Conservation (phyloP, 352 stramenopile genomes). For the Blastocystis sp. region DNA sequence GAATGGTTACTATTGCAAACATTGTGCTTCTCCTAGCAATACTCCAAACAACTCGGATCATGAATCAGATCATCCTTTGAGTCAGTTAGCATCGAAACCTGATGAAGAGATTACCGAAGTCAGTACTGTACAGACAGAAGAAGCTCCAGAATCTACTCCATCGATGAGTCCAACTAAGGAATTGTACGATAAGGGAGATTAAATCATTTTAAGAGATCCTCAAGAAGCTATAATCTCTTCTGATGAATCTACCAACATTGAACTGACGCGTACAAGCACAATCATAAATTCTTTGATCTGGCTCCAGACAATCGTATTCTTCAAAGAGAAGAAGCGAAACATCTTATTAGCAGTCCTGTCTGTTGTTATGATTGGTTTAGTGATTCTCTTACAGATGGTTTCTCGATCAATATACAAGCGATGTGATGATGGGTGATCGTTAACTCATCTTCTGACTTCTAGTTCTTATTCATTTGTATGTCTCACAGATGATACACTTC, state of each 20-base stretch:
- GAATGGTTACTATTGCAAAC: not conserved
- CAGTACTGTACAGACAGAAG: not conserved
- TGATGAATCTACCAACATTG: not conserved
- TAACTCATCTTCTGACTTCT: not conserved
- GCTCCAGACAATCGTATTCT: not conserved
- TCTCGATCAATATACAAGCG: not conserved
- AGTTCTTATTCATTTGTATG: not conserved
- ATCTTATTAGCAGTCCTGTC: conserved; percentile 2
- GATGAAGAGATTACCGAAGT: not conserved
- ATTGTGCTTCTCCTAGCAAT: not conserved
- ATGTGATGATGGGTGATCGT: not conserved
- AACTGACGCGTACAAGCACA: not conserved
- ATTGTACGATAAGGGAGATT: not conserved
- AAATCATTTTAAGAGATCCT: not conserved
- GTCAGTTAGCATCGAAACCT: not conserved
- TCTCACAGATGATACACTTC: too few species aligned
- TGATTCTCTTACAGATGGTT: not conserved
- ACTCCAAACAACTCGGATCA: not conserved
- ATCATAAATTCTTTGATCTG: not conserved
- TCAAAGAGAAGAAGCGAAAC: conserved; percentile 36
- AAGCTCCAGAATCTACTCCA: not conserved
- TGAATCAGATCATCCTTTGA: not conserved
- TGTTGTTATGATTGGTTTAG: not conserved
- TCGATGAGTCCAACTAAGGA: not conserved
- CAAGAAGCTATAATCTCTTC: too few species aligned